These are phyloP conservation scores for Arabidopsis suecica DNA, from an alignment of 345 rosid species.

Conservation along the genomic window DNA sequence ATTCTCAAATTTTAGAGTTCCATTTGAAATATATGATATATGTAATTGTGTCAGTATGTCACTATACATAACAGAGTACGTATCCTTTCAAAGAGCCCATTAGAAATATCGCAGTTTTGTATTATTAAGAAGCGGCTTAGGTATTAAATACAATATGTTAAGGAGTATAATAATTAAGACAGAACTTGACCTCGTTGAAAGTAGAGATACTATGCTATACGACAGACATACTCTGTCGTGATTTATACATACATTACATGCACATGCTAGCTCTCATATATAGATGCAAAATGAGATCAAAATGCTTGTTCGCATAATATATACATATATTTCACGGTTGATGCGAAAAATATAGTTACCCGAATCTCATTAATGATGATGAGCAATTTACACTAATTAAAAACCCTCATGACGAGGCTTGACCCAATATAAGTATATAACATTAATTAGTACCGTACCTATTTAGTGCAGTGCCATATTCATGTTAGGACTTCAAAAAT, in stretches of 20 bases:
- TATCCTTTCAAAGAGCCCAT: neutral
- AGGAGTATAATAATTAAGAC: conserved; percentile 25
- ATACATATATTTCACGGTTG: conserved; percentile 7
- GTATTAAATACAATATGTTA: conserved; percentile 2
- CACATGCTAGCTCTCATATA: conserved; percentile 34
- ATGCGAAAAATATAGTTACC: conserved; percentile 8
- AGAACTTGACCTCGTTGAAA: conserved; percentile 32
- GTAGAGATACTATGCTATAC: conserved; percentile 31
- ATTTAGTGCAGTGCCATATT: neutral
- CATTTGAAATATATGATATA: neutral
- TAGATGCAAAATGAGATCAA: conserved; percentile 1
- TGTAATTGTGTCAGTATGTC: too few relatives aligned
- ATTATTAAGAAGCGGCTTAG: neutral
- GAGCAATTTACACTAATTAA: neutral
- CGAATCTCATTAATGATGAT: conserved; percentile 16
- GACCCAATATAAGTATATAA: neutral
- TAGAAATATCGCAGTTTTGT: neutral
- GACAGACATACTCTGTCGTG: conserved; percentile 45
- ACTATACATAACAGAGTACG: too few relatives aligned
- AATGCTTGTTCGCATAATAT: conserved; percentile 1
- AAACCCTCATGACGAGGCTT: conserved; percentile 17
- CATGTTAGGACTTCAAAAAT: neutral
- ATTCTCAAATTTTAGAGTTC: neutral
- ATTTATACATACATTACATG: conserved; percentile 6
- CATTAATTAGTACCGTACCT: neutral